Evolutionary conservation across 2,329 filamentous ascomycete genomes (phyloP).

Genomic region (Malbranchea zuffiana): DNA sequence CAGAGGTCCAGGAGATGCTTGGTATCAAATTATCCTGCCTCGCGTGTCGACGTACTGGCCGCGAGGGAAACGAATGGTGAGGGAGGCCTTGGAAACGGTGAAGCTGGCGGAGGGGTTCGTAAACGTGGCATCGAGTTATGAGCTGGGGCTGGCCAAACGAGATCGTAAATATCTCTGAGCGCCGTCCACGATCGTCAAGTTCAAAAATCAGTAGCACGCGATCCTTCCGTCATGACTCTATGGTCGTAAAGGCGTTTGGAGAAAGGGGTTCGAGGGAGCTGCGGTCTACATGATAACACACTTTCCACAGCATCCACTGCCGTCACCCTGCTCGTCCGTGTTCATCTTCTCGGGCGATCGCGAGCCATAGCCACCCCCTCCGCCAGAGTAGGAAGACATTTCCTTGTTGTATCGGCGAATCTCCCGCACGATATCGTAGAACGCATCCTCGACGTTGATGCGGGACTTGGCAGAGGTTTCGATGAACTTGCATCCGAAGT

Average conservation of each 20-base stretch:
- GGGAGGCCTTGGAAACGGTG: no score
- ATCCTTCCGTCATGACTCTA: slow-evolving; percentile 10
- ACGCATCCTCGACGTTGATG: slow-evolving; percentile 96
- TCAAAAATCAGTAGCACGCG: no score
- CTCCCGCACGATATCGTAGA: slow-evolving; percentile 96
- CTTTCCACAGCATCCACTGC: slow-evolving; percentile 66
- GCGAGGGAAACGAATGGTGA: no score
- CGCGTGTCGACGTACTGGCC: no score
- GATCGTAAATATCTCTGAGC: no score
- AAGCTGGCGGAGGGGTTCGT: no score
- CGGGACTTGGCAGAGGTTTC: slow-evolving; percentile 97
- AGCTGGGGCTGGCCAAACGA: no score
- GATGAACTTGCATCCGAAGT: slow-evolving; percentile 96
- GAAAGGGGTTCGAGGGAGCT: no score
- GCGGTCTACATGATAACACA: slow-evolving; percentile 85
- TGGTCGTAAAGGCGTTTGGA: slow-evolving; percentile 9
- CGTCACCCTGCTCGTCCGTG: slow-evolving; percentile 47
- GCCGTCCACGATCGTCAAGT: slow-evolving; percentile 12
- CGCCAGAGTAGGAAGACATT: slow-evolving; percentile 76
- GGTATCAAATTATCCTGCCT: no score
- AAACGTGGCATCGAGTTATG: no score
- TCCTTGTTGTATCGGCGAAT: slow-evolving; percentile 98
- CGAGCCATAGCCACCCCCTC: slow-evolving; percentile 51
- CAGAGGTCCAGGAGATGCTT: no score
- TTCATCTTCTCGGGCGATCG: slow-evolving; percentile 62